A percentile compares a stretch with the other conserved stretches of the same genome.
These are phyloP conservation scores for Coleophoma crateriformis DNA, from an alignment of 2,329 filamentous ascomycete genomes.

Conservation along the genomic window DNA sequence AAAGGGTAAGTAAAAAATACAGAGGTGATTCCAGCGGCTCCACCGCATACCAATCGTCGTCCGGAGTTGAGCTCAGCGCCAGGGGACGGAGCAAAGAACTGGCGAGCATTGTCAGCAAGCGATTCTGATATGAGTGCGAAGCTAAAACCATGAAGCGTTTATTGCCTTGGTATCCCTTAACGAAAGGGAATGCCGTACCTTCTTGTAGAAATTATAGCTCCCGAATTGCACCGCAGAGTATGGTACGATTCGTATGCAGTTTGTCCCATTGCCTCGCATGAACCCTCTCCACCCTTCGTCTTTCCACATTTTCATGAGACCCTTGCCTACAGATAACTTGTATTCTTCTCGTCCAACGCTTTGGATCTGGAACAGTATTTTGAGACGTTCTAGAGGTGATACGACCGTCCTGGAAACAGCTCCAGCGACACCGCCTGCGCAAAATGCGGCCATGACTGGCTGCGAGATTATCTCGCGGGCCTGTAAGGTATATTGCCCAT, in stretches of 20 bases:
- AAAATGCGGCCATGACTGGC: conserved; percentile 85
- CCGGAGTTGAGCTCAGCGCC: conserved; percentile 69
- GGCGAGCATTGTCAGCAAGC: background rate
- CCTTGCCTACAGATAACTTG: conserved; percentile 84
- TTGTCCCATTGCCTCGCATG: conserved; percentile 96
- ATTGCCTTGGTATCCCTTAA: background rate
- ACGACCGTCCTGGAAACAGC: conserved; percentile 98
- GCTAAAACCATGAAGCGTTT: background rate
- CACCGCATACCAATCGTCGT: conserved; percentile 81
- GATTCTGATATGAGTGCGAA: too few relatives aligned
- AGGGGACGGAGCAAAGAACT: conserved; percentile 73
- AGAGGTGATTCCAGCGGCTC: conserved; percentile 88
- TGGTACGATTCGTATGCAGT: conserved; percentile 96
- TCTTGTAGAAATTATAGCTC: conserved; percentile 96
- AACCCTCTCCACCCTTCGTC: conserved; percentile 97
- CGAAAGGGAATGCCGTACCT: conserved; percentile 47
- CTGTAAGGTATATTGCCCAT: conserved; percentile 23
- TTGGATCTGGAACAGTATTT: conserved; percentile 97
- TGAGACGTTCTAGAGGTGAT: conserved; percentile 89
- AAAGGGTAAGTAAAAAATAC: conserved; percentile 94
- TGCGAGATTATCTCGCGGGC: conserved; percentile 58
- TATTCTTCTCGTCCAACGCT: conserved; percentile 88
- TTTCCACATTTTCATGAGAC: conserved; percentile 88
- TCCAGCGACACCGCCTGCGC: conserved; percentile 88
- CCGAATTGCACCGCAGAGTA: conserved; percentile 98